Evolutionary conservation across 2,329 filamentous ascomycete species (phyloP).

Genomic region (Cercospora sojina): DNA sequence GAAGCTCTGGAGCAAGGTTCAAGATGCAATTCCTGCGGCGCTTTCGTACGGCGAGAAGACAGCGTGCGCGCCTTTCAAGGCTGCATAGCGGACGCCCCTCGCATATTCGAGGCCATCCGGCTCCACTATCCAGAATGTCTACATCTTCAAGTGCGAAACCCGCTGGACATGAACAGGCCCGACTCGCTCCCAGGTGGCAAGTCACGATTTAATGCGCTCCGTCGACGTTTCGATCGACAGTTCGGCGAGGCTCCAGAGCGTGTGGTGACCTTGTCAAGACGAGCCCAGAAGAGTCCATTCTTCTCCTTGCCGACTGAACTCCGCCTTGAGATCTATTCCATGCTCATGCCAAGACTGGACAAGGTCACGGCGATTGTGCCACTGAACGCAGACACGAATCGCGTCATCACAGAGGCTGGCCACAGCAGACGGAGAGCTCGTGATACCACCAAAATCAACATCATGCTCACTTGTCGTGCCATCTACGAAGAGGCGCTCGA

Average conservation of each 20-base stretch:
- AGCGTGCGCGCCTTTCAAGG: slow-evolving; percentile 30
- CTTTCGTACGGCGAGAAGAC: slow-evolving; percentile 31
- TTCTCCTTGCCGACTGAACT: slow-evolving; percentile 60
- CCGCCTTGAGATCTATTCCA: slow-evolving; percentile 57
- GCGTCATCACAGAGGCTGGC: slow-evolving; percentile 30
- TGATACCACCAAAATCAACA: slow-evolving; percentile 44
- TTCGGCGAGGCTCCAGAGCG: neutral
- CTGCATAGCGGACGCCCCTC: slow-evolving; percentile 5
- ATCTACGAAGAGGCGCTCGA: slow-evolving; percentile 46
- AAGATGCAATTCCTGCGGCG: slow-evolving; percentile 32
- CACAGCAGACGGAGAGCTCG: slow-evolving; percentile 27
- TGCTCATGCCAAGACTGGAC: slow-evolving; percentile 37
- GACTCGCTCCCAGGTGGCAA: slow-evolving; percentile 5
- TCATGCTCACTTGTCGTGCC: slow-evolving; percentile 45
- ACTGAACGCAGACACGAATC: slow-evolving; percentile 30
- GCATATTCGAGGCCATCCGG: slow-evolving; percentile 3
- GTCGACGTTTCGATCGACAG: slow-evolving; percentile 17
- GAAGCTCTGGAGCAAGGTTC: slow-evolving; percentile 36
- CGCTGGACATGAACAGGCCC: slow-evolving; percentile 23
- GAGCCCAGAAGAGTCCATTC: slow-evolving; percentile 31
- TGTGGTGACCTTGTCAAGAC: neutral
- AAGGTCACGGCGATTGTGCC: slow-evolving; percentile 29
- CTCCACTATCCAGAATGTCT: slow-evolving; percentile 32
- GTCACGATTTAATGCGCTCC: slow-evolving; percentile 22
- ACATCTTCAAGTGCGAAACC: slow-evolving; percentile 31